Evolutionary conservation across 192 early-diverging fungal genomes (phyloP), one percentile per base, ranked within the genome.

Genomic region (Radiomyces spectabilis): DNA sequence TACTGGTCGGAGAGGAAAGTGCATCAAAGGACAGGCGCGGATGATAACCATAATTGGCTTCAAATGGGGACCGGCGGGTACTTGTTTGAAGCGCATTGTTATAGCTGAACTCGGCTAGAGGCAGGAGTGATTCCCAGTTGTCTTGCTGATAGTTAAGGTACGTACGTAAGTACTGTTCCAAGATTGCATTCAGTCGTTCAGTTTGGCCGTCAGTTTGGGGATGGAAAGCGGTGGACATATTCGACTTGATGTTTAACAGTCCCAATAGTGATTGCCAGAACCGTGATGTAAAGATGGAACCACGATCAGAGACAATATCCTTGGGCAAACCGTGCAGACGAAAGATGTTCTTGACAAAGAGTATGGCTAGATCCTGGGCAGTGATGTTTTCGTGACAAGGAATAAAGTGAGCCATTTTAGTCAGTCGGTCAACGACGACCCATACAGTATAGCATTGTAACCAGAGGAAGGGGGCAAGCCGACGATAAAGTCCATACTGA

Each of bases 121-220:
- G 67, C 2, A 85, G 49, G 24, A 74, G 49, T 0, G 25, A 22
- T 5, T 35, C 24, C 79, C 82, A 82, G 60, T 82, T 39, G 13
- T 32, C 18, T 45, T 78, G 72, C 1, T 55, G 39, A 18, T 66
- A 59, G 41, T 63, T 55, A 9, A 63, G 52, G 21, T 42, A 75
- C 5, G 47, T 52, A 0, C 74, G 38, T 0, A 82, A 69, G 29
- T 64, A 53, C 5, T 66, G 59, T 43, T 80, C 67, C 0, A 77
- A 24, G 9, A 35, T 68, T 1, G 59, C 46, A 53, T 80, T 79
- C 5, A 34, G 41, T 4, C 53, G 6, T 51, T 79, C 71, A 0
- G 70, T 73, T 19, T 79, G 73, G 2, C 77, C 68, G 30, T 71
- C n/a, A n/a, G n/a, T n/a, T n/a, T n/a, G n/a, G n/a, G n/a, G n/a